Evolutionary conservation across 2,329 filamentous ascomycete genomes (phyloP).

Genomic region (Xylaria sp.): DNA sequence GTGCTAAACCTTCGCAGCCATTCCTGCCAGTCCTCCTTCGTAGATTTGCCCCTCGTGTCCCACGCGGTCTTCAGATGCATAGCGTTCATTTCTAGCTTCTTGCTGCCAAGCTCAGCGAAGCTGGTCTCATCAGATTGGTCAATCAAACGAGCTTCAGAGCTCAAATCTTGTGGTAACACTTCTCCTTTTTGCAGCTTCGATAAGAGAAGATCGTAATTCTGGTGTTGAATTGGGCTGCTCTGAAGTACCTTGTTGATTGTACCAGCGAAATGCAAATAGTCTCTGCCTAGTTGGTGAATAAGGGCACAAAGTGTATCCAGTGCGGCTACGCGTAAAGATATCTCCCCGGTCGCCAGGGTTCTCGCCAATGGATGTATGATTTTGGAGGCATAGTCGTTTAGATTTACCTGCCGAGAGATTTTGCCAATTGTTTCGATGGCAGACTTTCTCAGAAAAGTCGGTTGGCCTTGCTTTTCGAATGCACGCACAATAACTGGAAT

Average conservation of each 20-base stretch:
- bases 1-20: conserved; percentile 98
- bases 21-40: conserved; percentile 98
- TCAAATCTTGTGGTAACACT: conserved; percentile 91
- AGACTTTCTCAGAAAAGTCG: conserved; percentile 77
- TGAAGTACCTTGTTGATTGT: conserved; percentile 89
- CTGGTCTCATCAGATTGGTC: conserved; percentile 80
- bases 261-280: conserved; percentile 92
- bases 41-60: conserved; percentile 96
- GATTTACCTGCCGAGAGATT: conserved; percentile 92
- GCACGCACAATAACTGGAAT: conserved; percentile 93
- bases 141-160: conserved; percentile 80
- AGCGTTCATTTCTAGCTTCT: conserved; percentile 96
- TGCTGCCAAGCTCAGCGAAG: conserved; percentile 83
- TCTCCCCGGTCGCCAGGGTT: conserved; percentile 76
- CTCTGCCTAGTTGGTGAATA: conserved; percentile 93
- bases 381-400: conserved; percentile 94
- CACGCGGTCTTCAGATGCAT: conserved; percentile 96
- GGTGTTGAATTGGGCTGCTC: conserved; percentile 80
- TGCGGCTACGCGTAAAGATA: conserved; percentile 76
- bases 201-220: conserved; percentile 90
- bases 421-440: conserved; percentile 96
- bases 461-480: conserved; percentile 88
- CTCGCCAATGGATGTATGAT: conserved; percentile 94
- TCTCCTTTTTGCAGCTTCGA: conserved; percentile 95
- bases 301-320: conserved; percentile 93